phyloP scores from a whole-genome alignment of 148 eudicot species.

The Persicaria maculosa region DNA sequence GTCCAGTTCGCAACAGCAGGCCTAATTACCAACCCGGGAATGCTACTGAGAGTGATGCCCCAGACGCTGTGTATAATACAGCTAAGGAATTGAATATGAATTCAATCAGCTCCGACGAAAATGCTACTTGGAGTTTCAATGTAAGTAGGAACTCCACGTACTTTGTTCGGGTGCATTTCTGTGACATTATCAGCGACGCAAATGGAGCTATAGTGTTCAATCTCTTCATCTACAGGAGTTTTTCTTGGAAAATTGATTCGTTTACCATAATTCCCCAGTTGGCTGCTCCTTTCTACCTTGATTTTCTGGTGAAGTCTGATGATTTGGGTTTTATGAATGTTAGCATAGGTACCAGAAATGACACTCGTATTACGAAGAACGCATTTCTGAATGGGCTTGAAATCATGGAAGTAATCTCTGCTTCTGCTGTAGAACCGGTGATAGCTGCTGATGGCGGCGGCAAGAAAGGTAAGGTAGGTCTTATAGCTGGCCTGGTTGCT shows the following conservation, averaged over 20 bases:
- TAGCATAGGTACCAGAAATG: background rate
- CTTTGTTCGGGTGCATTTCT: constrained; percentile 44
- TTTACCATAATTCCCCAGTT: constrained; percentile 30
- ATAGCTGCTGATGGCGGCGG: background rate
- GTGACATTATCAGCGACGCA: constrained; percentile 46
- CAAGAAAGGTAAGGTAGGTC: background rate
- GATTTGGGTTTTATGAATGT: constrained; percentile 2
- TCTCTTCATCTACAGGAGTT: constrained; percentile 32
- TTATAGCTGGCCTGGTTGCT: background rate
- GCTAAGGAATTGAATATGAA: constrained; percentile 27
- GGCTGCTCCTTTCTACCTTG: constrained; percentile 39
- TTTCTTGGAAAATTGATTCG: constrained; percentile 38
- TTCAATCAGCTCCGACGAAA: constrained; percentile 22
- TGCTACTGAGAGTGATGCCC: constrained; percentile 18
- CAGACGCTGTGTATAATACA: constrained; percentile 21
- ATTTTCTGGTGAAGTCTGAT: constrained; percentile 13
- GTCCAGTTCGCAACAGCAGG: background rate
- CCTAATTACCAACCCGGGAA: constrained; percentile 18
- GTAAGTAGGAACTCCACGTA: constrained; percentile 36
- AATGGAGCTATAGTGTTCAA: constrained; percentile 45
- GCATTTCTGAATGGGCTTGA: constrained; percentile 9
- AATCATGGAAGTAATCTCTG: constrained; percentile 7
- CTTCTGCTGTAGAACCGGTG: background rate
- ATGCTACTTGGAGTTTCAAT: constrained; percentile 43
- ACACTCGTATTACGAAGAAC: background rate